These are phyloP conservation scores for Myxozyma neglecta DNA, from an alignment of 805 yeast genomes.

Conservation along the genomic window DNA sequence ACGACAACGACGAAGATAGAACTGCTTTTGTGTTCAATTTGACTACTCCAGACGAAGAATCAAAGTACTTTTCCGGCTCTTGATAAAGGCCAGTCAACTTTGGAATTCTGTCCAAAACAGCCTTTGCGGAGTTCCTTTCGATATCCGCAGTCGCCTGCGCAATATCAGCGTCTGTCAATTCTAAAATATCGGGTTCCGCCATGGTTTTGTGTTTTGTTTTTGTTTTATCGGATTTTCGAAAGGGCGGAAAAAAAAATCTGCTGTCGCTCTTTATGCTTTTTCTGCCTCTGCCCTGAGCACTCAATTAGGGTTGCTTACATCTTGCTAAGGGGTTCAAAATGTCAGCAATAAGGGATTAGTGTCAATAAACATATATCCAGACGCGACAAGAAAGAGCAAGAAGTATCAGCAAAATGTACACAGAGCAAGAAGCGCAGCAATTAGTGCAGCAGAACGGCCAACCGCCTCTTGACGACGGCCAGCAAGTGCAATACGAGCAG, in stretches of 20 bases:
- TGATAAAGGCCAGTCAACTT: neutral
- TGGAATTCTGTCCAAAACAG: neutral
- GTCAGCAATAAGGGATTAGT: no score
- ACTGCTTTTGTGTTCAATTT: slow-evolving; percentile 15
- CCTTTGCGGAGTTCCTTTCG: neutral
- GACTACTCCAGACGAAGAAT: slow-evolving; percentile 10
- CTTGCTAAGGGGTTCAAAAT: no score
- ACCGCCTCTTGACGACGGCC: slow-evolving; percentile 4
- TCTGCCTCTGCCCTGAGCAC: no score
- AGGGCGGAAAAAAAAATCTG: neutral
- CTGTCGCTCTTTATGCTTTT: neutral
- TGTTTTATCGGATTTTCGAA: neutral
- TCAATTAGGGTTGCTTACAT: no score
- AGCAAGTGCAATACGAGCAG: slow-evolving; percentile 29
- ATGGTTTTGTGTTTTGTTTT: neutral
- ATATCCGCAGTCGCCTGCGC: neutral
- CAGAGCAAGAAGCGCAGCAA: slow-evolving; percentile 5
- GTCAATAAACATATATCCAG: neutral
- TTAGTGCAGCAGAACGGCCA: slow-evolving; percentile 10
- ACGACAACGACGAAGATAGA: neutral
- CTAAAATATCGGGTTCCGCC: neutral
- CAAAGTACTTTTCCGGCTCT: slow-evolving; percentile 6
- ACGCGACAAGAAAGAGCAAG: neutral
- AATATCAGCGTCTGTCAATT: slow-evolving; percentile 7
- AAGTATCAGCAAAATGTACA: neutral